Evolutionary conservation across 495 filamentous ascomycete species (phyloP), one percentile per base, ranked within the genome.

Genomic region (Staphylotrichum longicolle): DNA sequence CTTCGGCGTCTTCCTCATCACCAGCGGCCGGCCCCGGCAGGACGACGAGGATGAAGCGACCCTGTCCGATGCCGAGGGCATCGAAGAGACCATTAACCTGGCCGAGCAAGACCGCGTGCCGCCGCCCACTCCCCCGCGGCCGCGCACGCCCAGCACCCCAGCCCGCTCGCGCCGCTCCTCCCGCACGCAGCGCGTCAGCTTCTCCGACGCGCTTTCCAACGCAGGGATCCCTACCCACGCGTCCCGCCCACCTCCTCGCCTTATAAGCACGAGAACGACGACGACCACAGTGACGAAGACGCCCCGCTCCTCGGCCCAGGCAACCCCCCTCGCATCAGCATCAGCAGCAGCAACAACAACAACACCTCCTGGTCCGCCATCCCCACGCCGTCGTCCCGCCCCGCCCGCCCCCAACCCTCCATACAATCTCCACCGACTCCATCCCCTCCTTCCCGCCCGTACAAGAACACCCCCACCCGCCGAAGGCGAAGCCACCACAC

Each of bases 1-100:
- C 73, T 81, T 91, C 33, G 94, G 94, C 5, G 94, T 98, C 11
- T 98, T 91, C 72, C 84, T 95, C 63, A 96, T 98, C 65, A 97
- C 93, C 1, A 92, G 81, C 57, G 86, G 83, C 54, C 72, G 87
- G 66, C 70, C 74, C 35, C 76, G 71, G 12, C 69, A 70, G 37
- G 77, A 77, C 3, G 74, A 79, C 39, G 74, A 78, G 3, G 79
- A 83, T 46, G 83, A 83, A 10, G 82, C 83, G n/a, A 72, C 79
- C 14, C 68, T 82, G 42, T 75, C 75, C 9, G 82, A 80, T 40
- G 79, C 78, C 33, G 84, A 84, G 54, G 79, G 80, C 54, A 63
- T 79, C 14, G 79, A 80, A 51, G 79, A 82, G 67, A 82, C 79
- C 51, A 80, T 82, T 49, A 72, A 74, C 30, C 74, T 82, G 40